phyloP scores from a whole-genome alignment of 2,329 filamentous ascomycete genomes.

The Cryoendolithus antarcticus region DNA sequence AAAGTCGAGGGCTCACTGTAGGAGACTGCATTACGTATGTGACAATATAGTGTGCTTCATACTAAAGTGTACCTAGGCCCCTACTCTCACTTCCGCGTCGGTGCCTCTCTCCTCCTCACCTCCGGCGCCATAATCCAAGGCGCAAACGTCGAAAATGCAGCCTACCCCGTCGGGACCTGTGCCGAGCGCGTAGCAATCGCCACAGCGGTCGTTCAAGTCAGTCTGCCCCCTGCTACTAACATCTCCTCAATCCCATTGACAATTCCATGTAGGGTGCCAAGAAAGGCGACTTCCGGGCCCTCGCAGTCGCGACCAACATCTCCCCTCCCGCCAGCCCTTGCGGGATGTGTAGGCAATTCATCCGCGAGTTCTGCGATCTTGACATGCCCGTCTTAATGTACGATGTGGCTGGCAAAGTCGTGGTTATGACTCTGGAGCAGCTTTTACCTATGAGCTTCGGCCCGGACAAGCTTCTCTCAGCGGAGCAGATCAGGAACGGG shows the following conservation, averaged over 20 bases:
- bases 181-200: conserved; percentile 84
- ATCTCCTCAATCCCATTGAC: background rate
- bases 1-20: conserved; percentile 71
- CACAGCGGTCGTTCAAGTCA: conserved; percentile 53
- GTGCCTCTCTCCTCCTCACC: conserved; percentile 59
- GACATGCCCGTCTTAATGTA: conserved; percentile 80
- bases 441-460: conserved; percentile 42
- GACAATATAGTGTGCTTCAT: background rate
- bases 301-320: conserved; percentile 75
- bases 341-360: conserved; percentile 88
- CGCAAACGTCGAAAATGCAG: conserved; percentile 85
- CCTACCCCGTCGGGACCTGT: conserved; percentile 89
- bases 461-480: conserved; percentile 32
- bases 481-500: conserved; percentile 13
- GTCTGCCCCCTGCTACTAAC: background rate
- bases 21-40: conserved; percentile 16
- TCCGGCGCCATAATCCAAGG: conserved; percentile 45
- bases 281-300: conserved; percentile 52
- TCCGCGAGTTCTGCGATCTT: conserved; percentile 36
- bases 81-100: conserved; percentile 86
- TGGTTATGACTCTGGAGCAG: conserved; percentile 57
- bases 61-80: conserved; percentile 39
- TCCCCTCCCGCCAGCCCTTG: conserved; percentile 48
- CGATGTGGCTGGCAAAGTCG: conserved; percentile 62
- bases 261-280: conserved; percentile 17